Evolutionary conservation across 148 eudicot genomes (phyloP).

Genomic region (Rhododendron henanense): DNA sequence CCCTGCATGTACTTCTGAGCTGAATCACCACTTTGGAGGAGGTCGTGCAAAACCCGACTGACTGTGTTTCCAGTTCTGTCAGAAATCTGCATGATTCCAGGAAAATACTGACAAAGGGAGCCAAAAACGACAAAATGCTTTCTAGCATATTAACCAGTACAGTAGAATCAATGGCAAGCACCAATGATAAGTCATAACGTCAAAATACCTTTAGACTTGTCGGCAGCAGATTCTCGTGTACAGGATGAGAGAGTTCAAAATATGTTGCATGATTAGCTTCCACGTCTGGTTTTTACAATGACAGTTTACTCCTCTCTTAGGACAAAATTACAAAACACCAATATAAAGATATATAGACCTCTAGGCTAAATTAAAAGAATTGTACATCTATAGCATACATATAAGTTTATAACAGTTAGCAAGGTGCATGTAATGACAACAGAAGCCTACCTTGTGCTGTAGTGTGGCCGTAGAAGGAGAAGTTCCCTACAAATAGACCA

Average conservation of each 20-base stretch:
- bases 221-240: slow-evolving; percentile 54
- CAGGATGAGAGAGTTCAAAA: slow-evolving; percentile 54
- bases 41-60: slow-evolving; percentile 59
- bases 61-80: slow-evolving; percentile 30
- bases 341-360: neutral
- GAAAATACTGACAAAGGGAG: neutral
- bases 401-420: neutral
- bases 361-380: neutral
- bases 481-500: slow-evolving; percentile 23
- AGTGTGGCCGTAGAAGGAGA: slow-evolving; percentile 22
- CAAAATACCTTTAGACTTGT: slow-evolving; percentile 32
- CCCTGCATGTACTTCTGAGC: slow-evolving; percentile 81
- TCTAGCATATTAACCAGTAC: neutral
- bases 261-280: slow-evolving; percentile 58
- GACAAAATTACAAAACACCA: neutral
- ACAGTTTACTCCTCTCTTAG: neutral
- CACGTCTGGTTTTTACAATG: slow-evolving; percentile 31
- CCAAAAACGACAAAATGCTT: neutral
- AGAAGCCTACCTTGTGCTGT: slow-evolving; percentile 23
- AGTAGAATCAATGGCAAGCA: neutral
- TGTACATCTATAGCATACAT: neutral
- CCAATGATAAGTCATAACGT: neutral
- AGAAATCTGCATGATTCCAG: slow-evolving; percentile 37
- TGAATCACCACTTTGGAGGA: slow-evolving; percentile 73
- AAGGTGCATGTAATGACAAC: neutral